phyloP scores from a whole-genome alignment of 176 grass and related monocot species.

The Carex littledalei region DNA sequence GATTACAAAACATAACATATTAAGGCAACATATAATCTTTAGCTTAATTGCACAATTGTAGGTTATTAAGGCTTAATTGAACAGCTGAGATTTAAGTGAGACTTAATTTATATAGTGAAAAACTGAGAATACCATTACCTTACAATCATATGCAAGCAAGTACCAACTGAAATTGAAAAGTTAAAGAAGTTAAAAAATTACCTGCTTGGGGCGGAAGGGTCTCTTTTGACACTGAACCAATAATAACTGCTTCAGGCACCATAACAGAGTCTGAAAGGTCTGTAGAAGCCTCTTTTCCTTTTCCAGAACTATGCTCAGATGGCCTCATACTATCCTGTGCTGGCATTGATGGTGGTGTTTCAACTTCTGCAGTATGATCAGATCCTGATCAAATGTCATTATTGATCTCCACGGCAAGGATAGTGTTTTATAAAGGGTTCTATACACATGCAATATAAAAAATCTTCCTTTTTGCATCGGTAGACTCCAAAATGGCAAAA shows the following conservation, averaged over 20 bases:
- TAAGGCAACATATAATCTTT: not conserved
- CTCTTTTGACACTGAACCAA: not conserved
- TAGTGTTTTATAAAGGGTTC: not conserved
- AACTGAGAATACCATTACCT: not conserved
- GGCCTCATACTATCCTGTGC: slow-evolving; percentile 4
- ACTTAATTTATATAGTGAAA: not conserved
- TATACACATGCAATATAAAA: not conserved
- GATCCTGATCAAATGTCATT: slow-evolving; percentile 22
- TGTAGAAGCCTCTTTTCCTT: slow-evolving; percentile 10
- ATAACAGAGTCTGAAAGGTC: not conserved
- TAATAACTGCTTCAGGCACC: not conserved
- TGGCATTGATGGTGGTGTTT: slow-evolving; percentile 1
- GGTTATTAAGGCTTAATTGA: not conserved
- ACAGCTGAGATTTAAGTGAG: not conserved
- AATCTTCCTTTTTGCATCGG: not conserved
- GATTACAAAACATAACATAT: not conserved
- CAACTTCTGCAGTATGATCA: slow-evolving; percentile 2
- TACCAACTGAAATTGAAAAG: not conserved
- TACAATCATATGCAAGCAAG: not conserved
- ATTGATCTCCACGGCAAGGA: not conserved
- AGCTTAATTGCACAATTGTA: not conserved
- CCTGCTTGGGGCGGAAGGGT: not conserved
- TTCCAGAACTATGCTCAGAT: not conserved
- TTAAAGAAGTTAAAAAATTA: not conserved
- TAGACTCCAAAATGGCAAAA: not conserved